Evolutionary conservation across 495 filamentous ascomycete genomes (phyloP), one percentile per base, ranked within the genome.

Genomic region (Hypoxylon cercidicola): DNA sequence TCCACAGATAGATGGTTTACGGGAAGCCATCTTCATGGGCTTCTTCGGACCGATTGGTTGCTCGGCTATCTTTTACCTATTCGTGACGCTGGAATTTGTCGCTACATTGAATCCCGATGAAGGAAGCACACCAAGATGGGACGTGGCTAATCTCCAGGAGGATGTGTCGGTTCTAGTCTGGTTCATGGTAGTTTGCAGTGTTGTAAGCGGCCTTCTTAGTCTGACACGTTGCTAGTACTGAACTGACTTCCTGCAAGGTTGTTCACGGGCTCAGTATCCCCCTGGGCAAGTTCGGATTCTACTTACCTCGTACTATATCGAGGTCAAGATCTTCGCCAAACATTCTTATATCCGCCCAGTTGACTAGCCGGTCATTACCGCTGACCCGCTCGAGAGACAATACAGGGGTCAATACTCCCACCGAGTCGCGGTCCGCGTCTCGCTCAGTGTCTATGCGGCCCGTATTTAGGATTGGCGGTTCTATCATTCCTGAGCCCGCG

Each of bases 21-120:
- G 80, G 9, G 91, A 96, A 61, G 91, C 93, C 2, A 77, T 88
- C 1, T 96, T 96, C 63, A 90, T 93, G 28, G 94, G 93, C 4
- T 96, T 96, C 80, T 97, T 97, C 66, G 94, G 93, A 0, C 94
- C 93, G 10, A 94, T 98, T 60, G 93, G 94, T n/a, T 92, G 97
- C 5, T 92, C 89, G 43, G 92, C 93, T 3, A 83, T 97, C 41
- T 97, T 96, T 75, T 97, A 97, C 71, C 82, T 97, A 18, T 93
- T 92, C 64, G 79, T 96, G 66, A 87, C 84, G 32, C 77, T 89
- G 1, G 89, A 94, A 39, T 96, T 91, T 62, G 63, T 91, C 12
- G 67, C 75, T 12, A 74, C 69, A 1, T 77, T 90, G 50, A 82
- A 77, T 8, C 62, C 71, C 9, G 79, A 89, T 3, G 81, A 88